Percentiles rank a stretch among this genome's conserved stretches.
phyloP scores from a whole-genome alignment of 202 grass and related monocot species.

The Dendrocalamus latiflorus region DNA sequence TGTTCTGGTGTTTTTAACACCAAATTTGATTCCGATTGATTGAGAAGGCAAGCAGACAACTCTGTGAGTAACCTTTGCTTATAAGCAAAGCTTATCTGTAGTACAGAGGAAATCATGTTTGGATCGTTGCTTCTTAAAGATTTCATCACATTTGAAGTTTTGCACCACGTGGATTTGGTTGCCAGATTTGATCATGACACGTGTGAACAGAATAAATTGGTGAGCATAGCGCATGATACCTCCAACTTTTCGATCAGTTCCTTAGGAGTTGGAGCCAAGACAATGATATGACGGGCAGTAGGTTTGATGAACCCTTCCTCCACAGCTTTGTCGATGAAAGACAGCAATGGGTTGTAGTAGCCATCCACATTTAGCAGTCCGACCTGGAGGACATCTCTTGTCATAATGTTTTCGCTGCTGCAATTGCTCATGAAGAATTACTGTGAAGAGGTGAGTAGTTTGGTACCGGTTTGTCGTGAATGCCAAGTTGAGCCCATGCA shows the following conservation, averaged over 20 bases:
- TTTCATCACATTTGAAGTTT: background rate
- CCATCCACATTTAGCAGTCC: slow-evolving; percentile 64
- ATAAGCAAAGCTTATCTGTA: background rate
- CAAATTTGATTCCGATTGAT: background rate
- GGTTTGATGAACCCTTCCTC: slow-evolving; percentile 67
- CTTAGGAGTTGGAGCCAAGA: slow-evolving; percentile 38
- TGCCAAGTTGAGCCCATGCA: slow-evolving; percentile 64
- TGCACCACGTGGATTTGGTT: background rate
- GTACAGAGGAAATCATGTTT: background rate
- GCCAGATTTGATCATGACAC: background rate
- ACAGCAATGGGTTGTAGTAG: slow-evolving; percentile 52
- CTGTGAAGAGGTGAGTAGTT: background rate
- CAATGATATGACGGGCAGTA: slow-evolving; percentile 40
- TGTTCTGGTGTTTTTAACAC: background rate
- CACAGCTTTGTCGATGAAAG: slow-evolving; percentile 64
- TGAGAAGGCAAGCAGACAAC: background rate
- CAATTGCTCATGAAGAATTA: background rate
- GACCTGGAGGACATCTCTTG: slow-evolving; percentile 24
- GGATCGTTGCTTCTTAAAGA: background rate
- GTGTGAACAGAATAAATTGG: background rate
- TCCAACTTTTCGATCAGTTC: slow-evolving; percentile 44
- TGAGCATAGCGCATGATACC: background rate
- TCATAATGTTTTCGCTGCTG: background rate
- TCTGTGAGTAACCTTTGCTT: slow-evolving; percentile 3
- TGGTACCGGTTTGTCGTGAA: slow-evolving; percentile 58